These are phyloP conservation scores for Stentor roeselii DNA, from an alignment of 73 alveolate species.

Conservation along the genomic window DNA sequence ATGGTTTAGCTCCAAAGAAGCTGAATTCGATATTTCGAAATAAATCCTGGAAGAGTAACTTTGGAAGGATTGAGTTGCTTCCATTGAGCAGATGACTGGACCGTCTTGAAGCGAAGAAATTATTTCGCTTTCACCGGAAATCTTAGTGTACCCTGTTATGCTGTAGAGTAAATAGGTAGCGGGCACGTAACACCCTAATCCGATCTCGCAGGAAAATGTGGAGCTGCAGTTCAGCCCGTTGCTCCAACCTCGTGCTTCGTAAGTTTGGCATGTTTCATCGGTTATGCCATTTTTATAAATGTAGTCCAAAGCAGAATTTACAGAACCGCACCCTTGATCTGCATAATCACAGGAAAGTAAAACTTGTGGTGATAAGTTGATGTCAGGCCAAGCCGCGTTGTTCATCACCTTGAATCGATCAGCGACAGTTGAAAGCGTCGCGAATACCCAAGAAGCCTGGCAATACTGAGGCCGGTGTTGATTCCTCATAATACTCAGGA, in stretches of 20 bases:
- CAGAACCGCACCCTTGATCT: conserved; percentile 73
- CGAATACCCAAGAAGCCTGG: conserved; percentile 92
- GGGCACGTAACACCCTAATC: conserved; percentile 56
- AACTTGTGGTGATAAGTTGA: conserved; percentile 64
- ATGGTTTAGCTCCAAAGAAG: conserved; percentile 49
- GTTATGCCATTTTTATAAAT: conserved; percentile 58
- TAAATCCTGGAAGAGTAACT: conserved; percentile 76
- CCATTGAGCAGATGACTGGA: conserved; percentile 83
- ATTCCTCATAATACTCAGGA: conserved; percentile 54
- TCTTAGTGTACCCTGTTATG: conserved; percentile 48
- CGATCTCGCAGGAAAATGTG: conserved; percentile 52
- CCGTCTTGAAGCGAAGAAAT: conserved; percentile 82
- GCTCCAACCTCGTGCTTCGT: conserved; percentile 57
- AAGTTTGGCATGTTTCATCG: conserved; percentile 72
- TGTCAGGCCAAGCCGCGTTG: conserved; percentile 76
- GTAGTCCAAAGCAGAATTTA: conserved; percentile 58
- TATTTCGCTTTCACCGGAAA: conserved; percentile 82
- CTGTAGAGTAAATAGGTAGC: conserved; percentile 45
- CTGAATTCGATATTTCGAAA: conserved; percentile 36
- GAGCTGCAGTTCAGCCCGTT: conserved; percentile 65
- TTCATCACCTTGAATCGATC: conserved; percentile 73
- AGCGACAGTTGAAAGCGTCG: conserved; percentile 70
- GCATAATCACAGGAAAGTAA: conserved; percentile 63
- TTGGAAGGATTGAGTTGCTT: conserved; percentile 54
- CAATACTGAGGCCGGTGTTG: conserved; percentile 79